Evolutionary conservation across 805 yeast species (phyloP), one percentile per base, ranked within the genome.

Genomic region (Nakazawaea wyomingensis): DNA sequence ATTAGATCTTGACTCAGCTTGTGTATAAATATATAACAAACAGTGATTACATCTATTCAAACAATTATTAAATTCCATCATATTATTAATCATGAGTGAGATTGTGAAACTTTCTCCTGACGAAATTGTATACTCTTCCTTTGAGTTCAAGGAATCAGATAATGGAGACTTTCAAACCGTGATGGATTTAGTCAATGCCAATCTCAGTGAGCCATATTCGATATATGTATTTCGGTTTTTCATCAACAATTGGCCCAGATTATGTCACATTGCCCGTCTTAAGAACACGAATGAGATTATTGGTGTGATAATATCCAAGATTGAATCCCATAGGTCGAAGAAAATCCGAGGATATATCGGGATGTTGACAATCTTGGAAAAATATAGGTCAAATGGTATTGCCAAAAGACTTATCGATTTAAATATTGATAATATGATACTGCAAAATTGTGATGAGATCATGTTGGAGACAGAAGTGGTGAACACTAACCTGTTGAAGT

Each of bases 161-260:
- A 57, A 59, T 40, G 28, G 54, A 2, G 78, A 82, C 48, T 70
- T 82, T 47, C 58, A 65, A 10, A 70, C 68, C 22, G 66, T 84
- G 11, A 72, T 76, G 52, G 55, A 57, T 9, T 68, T 91, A 37
- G 81, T 91, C 9, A 76, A 82, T 32, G 69, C 67, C 9, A 93
- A 90, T 59, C 68, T 93, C 31, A 82, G 93, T 22, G 99, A 93
- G 61, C 98, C 99, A 0, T 93, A 93, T 59, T 90, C 97, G 4
- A 75, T 87, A 16, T 93, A 87, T 55, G 97, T 93, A 2, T 93
- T 90, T 62, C 74, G 96, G 57, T 93, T 83, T 64, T 93, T 93
- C 57, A 66, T 93, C 34, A 83, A 84, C 53, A 82, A 81, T 53
- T 90, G 97, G 96, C 96, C 98, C 1, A 81, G 84, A 37, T 71